phyloP scores from a whole-genome alignment of 2,329 filamentous ascomycete genomes.

The Pyrenophora teres region DNA sequence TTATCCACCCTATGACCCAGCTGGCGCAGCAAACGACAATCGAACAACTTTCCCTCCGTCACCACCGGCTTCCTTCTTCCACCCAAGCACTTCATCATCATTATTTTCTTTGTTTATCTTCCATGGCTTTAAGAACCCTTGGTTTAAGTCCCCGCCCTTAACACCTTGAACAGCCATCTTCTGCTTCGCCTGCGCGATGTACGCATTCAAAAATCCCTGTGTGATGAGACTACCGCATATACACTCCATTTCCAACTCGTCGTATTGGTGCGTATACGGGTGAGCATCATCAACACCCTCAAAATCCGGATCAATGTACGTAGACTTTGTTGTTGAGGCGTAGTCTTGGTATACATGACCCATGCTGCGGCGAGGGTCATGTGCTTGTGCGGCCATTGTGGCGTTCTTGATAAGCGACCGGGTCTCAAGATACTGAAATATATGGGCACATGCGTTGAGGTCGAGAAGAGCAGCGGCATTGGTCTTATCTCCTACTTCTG shows the following conservation, averaged over 20 bases:
- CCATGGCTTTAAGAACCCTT: slow-evolving; percentile 78
- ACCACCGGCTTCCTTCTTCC: slow-evolving; percentile 60
- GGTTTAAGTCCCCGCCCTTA: slow-evolving; percentile 62
- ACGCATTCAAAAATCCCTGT: slow-evolving; percentile 82
- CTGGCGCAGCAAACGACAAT: slow-evolving; percentile 59
- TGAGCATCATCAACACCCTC: slow-evolving; percentile 40
- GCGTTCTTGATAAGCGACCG: slow-evolving; percentile 43
- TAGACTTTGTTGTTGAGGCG: slow-evolving; percentile 49
- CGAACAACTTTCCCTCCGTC: slow-evolving; percentile 60
- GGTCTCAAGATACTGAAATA: slow-evolving; percentile 68
- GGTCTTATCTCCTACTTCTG: slow-evolving; percentile 61
- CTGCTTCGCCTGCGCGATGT: slow-evolving; percentile 75
- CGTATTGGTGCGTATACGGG: slow-evolving; percentile 50
- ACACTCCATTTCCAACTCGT: slow-evolving; percentile 72
- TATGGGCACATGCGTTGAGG: slow-evolving; percentile 68
- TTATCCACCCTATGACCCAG: slow-evolving; percentile 37
- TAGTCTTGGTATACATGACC: slow-evolving; percentile 55
- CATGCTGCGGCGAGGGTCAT: slow-evolving; percentile 47
- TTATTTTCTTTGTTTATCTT: slow-evolving; percentile 67
- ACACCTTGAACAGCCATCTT: slow-evolving; percentile 84
- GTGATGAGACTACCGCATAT: slow-evolving; percentile 76
- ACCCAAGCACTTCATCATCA: slow-evolving; percentile 71
- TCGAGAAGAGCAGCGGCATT: slow-evolving; percentile 72
- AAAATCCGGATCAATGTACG: slow-evolving; percentile 55
- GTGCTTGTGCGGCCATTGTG: slow-evolving; percentile 36